phyloP scores from a whole-genome alignment of 345 rosid species.

The Eucalyptus erythrocorys region DNA sequence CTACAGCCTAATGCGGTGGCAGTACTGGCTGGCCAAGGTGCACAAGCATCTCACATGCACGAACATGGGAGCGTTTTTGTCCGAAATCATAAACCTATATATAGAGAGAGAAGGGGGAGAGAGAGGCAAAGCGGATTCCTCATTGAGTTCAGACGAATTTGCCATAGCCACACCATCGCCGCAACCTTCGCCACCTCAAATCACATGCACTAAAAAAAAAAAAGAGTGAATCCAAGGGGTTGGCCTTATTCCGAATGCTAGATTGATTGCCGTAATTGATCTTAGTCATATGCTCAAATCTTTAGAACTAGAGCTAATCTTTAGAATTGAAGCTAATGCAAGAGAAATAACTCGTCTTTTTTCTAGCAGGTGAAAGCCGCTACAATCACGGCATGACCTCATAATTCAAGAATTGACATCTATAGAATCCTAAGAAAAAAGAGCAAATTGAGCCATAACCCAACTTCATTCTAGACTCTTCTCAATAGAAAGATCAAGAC shows the following conservation, averaged over 20 bases:
- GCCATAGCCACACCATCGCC: too few species aligned
- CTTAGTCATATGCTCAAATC: fast-evolving
- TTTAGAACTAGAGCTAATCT: too few species aligned
- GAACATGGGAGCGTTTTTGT: background rate
- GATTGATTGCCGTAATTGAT: background rate
- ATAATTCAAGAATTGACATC: background rate
- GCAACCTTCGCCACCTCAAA: background rate
- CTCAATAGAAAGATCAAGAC: too few species aligned
- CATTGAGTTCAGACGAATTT: background rate
- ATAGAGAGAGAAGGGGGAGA: background rate
- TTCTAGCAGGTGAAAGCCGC: fast-evolving
- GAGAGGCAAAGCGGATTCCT: background rate
- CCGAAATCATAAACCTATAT: background rate
- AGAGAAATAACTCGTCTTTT: background rate
- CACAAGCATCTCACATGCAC: background rate
- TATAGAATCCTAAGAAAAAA: too few species aligned
- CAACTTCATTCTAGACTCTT: too few species aligned
- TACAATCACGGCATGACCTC: fast-evolving
- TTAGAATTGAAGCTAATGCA: background rate
- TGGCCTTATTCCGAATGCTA: background rate
- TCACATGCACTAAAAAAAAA: background rate
- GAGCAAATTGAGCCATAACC: background rate
- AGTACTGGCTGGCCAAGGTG: background rate
- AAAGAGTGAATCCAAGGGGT: background rate
- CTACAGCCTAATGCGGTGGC: background rate